Evolutionary conservation across 2,329 filamentous ascomycete genomes (phyloP), one percentile per base, ranked within the genome.

Genomic region (Penicillium brasilianum): DNA sequence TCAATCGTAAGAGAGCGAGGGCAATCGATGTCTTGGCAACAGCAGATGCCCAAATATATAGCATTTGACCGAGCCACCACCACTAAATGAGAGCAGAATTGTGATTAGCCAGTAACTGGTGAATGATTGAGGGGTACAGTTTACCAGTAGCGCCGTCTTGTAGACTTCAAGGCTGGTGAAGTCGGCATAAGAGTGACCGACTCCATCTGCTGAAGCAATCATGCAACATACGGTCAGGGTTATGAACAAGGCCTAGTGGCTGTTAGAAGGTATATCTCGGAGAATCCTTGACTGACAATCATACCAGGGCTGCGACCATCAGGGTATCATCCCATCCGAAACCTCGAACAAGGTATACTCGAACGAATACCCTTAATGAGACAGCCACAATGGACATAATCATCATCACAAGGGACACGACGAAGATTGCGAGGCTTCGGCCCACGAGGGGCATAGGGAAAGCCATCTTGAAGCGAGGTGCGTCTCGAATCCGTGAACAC

Each of bases 51-150:
- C 43, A 48, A 6, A 46, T 22, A 28, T 37, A 56, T 0, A 25
- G 43, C 16, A 48, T 46, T 37, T 56, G 43, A 37, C 54, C 43
- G 30, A 52, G 46, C 39, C 48, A 58, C 43, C 55, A 58, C 20
- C 34, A 52, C 46, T 58, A 50, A 5, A 32, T 3, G 10, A n/a
- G n/a, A n/a, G n/a, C n/a, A 39, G 3, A 16, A 25, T 10, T 36
- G 20, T 13, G n/a, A 25, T 36, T 52, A 34, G 49, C 34, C 49
- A 52, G 20, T 3, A 16, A 4, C 11, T 2, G 8, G 6, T 6
- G 3, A 6, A 1, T 2, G 0, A 1, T 6, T 0, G 8, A 3
- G 2, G 16, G 20, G 25, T 7, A 1, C 0, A 16, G 25, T 25
- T 28, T 25, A 46, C 43, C 43, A 46, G 22, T 10, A 46, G 11